Conservation (phyloP, 768 basidiomycete genomes). For the Tulasnella sp. region DNA sequence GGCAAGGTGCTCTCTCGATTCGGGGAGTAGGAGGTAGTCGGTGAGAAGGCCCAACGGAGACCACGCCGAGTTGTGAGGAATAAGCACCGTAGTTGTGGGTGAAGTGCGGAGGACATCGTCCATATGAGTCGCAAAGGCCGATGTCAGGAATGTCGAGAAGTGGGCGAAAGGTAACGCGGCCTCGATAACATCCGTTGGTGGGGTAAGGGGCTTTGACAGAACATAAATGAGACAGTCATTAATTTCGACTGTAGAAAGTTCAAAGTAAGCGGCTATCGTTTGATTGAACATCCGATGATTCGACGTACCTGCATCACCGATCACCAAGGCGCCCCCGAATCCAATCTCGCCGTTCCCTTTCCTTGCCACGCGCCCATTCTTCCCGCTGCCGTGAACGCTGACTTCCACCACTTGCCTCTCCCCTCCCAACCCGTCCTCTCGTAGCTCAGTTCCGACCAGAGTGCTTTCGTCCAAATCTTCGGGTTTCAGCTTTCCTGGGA, state of each 20-base stretch:
- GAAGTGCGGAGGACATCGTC: constrained; percentile 53
- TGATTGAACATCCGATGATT: constrained; percentile 2
- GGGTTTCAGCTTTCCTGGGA: constrained; percentile 66
- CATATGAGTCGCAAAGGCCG: constrained; percentile 75
- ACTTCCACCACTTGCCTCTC: constrained; percentile 61
- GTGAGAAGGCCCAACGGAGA: constrained; percentile 79
- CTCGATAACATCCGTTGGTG: constrained; percentile 70
- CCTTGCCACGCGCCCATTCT: constrained; percentile 22
- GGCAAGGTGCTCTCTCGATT: constrained; percentile 65
- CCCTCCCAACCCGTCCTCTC: constrained; percentile 55
- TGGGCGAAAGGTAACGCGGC: constrained; percentile 74
- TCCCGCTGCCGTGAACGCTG: constrained; percentile 34
- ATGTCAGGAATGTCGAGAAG: constrained; percentile 82
- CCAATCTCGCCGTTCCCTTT: constrained; percentile 45
- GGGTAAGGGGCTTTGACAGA: constrained; percentile 67
- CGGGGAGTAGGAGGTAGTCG: constrained; percentile 58
- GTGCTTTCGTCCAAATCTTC: constrained; percentile 60
- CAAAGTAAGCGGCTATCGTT: background rate
- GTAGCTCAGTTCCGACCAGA: constrained; percentile 69
- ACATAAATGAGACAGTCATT: constrained; percentile 83
- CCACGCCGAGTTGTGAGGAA: constrained; percentile 88
- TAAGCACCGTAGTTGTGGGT: constrained; percentile 67
- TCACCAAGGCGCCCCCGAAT: constrained; percentile 73
- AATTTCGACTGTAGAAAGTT: constrained; percentile 42
- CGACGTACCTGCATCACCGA: constrained; percentile 61